Conservation (phyloP, 1,139 yeast species). For the Saccharomyces hybrid region DNA sequence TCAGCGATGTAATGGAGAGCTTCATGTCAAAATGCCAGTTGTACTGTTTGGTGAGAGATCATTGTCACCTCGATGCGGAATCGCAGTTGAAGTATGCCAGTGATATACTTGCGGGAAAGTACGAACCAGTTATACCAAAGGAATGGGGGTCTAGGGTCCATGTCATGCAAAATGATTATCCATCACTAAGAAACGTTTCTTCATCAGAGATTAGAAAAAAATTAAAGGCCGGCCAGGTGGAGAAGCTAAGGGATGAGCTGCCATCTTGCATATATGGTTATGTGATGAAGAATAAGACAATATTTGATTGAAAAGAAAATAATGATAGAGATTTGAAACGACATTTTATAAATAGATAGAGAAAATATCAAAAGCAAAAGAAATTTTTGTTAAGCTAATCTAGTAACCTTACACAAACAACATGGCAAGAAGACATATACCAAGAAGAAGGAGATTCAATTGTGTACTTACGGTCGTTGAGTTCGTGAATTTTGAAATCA, state of each 20-base stretch:
- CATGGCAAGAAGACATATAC: background rate
- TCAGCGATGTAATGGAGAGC: constrained; percentile 41
- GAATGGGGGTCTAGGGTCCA: constrained; percentile 48
- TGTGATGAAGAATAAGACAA: background rate
- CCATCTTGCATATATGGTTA: background rate
- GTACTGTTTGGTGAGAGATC: constrained; percentile 54
- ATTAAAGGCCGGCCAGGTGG: background rate
- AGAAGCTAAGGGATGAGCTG: background rate
- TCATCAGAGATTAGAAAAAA: constrained; percentile 51
- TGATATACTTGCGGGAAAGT: constrained; percentile 36
- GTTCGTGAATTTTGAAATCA: background rate
- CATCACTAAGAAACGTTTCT: constrained; percentile 40
- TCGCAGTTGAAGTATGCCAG: constrained; percentile 39
- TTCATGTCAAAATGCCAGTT: constrained; percentile 51
- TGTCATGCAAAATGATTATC: constrained; percentile 36
- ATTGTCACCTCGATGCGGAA: constrained; percentile 31
- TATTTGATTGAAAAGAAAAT: background rate
- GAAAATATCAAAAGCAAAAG: background rate
- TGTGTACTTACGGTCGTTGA: background rate
- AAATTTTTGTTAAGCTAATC: background rate
- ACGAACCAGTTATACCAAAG: constrained; percentile 42
- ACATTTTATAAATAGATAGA: background rate
- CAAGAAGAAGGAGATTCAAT: background rate
- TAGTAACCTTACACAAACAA: background rate
- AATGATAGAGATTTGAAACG: too few species aligned